A percentile compares a stretch with the other conserved stretches of the same genome.
These are phyloP conservation scores for Talaromyces thailandensis DNA, from an alignment of 495 filamentous ascomycete genomes.

Conservation along the genomic window DNA sequence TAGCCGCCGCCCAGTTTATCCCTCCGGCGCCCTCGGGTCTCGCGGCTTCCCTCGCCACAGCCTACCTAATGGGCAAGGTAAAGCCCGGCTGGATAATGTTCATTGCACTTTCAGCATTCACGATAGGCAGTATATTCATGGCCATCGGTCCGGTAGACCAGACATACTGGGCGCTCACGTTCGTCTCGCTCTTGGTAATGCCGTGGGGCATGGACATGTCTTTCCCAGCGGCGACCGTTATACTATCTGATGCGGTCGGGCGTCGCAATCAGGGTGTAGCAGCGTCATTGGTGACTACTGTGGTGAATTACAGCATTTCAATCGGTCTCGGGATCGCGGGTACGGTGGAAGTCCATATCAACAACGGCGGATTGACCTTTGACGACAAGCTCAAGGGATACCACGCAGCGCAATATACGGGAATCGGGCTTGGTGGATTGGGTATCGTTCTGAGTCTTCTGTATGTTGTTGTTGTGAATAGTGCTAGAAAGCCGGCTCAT, in stretches of 20 bases:
- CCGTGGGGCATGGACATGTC: constrained; percentile 55
- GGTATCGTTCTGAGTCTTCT: constrained; percentile 24
- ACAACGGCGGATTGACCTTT: constrained; percentile 21
- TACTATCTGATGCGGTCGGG: constrained; percentile 47
- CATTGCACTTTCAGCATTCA: constrained; percentile 38
- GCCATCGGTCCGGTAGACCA: constrained; percentile 40
- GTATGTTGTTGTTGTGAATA: constrained; percentile 4
- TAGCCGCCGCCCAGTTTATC: constrained; percentile 36
- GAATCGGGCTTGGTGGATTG: constrained; percentile 39
- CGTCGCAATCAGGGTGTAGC: constrained; percentile 56
- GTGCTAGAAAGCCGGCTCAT: neutral
- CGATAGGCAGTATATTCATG: constrained; percentile 31
- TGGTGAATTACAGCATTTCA: constrained; percentile 53
- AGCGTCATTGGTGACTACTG: constrained; percentile 48
- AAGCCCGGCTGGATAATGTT: constrained; percentile 41
- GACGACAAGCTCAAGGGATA: constrained; percentile 42
- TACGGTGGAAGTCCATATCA: constrained; percentile 45
- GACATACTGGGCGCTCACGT: constrained; percentile 52
- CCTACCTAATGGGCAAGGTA: constrained; percentile 31
- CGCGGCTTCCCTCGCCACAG: constrained; percentile 39
- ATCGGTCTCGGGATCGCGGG: constrained; percentile 54
- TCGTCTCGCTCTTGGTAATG: constrained; percentile 46
- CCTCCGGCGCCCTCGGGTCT: constrained; percentile 38
- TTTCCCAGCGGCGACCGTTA: constrained; percentile 50
- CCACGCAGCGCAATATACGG: constrained; percentile 48